Evolutionary conservation across 2,329 filamentous ascomycete species (phyloP), one percentile per base, ranked within the genome.

Genomic region (Hypoxylon rubiginosum): DNA sequence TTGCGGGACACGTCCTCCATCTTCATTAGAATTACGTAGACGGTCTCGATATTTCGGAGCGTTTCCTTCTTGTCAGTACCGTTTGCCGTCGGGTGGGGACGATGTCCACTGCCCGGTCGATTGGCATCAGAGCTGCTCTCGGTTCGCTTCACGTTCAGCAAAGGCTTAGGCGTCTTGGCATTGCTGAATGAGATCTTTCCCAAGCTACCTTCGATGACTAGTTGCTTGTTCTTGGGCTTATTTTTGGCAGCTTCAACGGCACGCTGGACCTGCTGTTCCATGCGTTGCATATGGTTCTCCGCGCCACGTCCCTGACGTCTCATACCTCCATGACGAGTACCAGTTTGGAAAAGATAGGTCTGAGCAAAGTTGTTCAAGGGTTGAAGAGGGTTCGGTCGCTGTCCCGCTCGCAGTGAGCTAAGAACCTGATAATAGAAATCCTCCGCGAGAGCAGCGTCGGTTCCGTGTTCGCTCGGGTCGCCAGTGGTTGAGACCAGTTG

Each of bases 131-230:
- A 87, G 43, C 83, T 83, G 69, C 85, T 90, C 54, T 97, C 94
- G 19, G 88, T 85, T 32, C 94, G 92, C 84, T 97, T 98, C 82
- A 99, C 94, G 78, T 97, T 99, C 53, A 99, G 89, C 62, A 98
- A 84, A 15, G 95, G 94, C 79, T 97, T 96, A 0, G 96, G 96
- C 0, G 96, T 97, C 84, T 98, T 99, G 51, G 96, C 93, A 75
- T 99, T 99, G 84, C 95, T 97, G 82, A 98, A 99, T 0, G 95
- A 97, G 62, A 99, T 99, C 83, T 98, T 99, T 71, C 96, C 96
- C 53, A 99, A 82, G 75, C 94, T 97, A 26, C 96, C 96, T 76
- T 97, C 95, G 64, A 99, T 95, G 19, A 98, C 94, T 8, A 99
- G 86, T 78, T 97, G 94, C 75, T 97, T 97, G 77, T 97, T 97